phyloP scores from a whole-genome alignment of 225 moss, liverwort and hornwort species.

The Marchantia paleacea region DNA sequence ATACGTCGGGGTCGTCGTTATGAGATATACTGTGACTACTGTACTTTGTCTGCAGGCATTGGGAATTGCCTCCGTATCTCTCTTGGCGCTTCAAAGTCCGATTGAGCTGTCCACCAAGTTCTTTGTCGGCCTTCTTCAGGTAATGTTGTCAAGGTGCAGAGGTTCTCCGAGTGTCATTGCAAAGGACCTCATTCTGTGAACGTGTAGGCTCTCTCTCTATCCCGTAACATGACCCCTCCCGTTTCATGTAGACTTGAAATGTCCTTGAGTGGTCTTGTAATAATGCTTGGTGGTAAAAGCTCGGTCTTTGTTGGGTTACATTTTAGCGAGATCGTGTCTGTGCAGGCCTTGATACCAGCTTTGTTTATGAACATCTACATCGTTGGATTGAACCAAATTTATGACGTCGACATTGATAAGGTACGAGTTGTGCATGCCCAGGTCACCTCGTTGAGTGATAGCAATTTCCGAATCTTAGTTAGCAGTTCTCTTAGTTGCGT shows the following conservation, averaged over 20 bases:
- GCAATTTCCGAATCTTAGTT: neutral
- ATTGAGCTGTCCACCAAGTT: constrained; percentile 63
- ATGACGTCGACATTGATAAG: constrained; percentile 85
- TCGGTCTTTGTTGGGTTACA: neutral
- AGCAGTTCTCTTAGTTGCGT: neutral
- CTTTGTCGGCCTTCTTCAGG: constrained; percentile 72
- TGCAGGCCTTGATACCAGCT: constrained; percentile 74
- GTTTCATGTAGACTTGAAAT: neutral
- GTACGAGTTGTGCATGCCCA: constrained; percentile 8
- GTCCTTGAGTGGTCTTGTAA: too few species aligned
- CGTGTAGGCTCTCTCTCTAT: neutral
- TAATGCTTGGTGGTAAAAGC: neutral
- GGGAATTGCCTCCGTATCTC: constrained; percentile 79
- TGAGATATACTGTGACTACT: neutral
- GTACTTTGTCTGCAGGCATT: constrained; percentile 34
- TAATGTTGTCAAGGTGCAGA: constrained; percentile 18
- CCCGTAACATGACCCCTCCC: neutral
- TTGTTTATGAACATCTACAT: constrained; percentile 85
- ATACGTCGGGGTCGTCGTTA: too few species aligned
- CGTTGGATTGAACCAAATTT: constrained; percentile 86
- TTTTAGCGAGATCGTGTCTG: neutral
- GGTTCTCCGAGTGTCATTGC: neutral
- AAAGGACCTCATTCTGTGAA: neutral
- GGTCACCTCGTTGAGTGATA: neutral
- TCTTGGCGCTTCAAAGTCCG: constrained; percentile 63